Percentiles rank a stretch among this genome's conserved stretches.
phyloP scores from a whole-genome alignment of 306 rosid genomes.

The Hylodesmum podocarpum region DNA sequence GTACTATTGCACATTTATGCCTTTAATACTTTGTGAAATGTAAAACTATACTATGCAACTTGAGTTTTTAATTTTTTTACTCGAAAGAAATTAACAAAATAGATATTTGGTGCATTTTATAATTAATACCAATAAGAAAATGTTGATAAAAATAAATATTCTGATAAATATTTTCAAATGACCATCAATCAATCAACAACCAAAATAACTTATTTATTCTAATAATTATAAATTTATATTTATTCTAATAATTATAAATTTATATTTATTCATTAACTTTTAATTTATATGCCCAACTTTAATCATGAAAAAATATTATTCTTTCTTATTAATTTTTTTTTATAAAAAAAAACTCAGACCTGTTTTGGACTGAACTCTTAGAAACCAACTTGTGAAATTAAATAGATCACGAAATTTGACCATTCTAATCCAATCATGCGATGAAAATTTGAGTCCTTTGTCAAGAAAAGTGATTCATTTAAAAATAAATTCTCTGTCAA shows the following conservation, averaged over 20 bases:
- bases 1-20: neutral
- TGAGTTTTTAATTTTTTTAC: neutral
- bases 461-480: too few relatives aligned
- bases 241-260: neutral
- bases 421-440: too few relatives aligned
- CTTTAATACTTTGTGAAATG: neutral
- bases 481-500: too few relatives aligned
- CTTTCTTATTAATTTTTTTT: too few relatives aligned
- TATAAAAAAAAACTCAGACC: too few relatives aligned
- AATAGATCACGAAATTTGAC: too few relatives aligned
- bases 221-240: neutral
- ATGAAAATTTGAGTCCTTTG: too few relatives aligned
- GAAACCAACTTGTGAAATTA: too few relatives aligned
- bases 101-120: neutral
- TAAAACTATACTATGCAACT: neutral
- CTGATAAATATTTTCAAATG: neutral
- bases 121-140: neutral
- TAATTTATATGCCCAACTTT: neutral
- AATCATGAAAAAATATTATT: neutral
- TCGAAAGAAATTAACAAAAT: neutral
- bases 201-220: neutral
- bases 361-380: too few relatives aligned
- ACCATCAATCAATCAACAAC: neutral
- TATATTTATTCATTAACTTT: neutral
- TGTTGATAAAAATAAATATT: neutral